Base-by-base conservation (phyloP, 768 basidiomycete species). In the Brasilioporus rufonigricans region DNA sequence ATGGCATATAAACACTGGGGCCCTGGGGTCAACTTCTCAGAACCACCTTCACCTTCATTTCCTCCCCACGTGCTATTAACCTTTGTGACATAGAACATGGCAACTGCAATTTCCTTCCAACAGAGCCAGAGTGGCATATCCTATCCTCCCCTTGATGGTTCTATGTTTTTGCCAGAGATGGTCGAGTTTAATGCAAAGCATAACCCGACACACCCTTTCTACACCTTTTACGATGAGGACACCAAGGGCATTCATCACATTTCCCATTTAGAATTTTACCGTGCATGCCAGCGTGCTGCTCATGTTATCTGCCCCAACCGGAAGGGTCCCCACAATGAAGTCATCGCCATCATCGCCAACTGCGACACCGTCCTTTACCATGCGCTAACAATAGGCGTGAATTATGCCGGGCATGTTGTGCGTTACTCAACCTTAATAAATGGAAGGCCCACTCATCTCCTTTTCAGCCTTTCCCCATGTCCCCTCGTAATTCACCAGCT, bases 351-450 rank as follows among this genome's bases (percentile, higher is more conserved):
- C 8, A 63, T 78, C 9, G 71, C 71, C 5, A 65, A 71, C 9
- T 63, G 72, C 0, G 78, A 78, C 38, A 69, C 69, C 11, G 53
- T 81, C 4, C 64, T 78, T 29, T 80, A 78, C 49, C 76, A 79
- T 7, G 69, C 78, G 0, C 52, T 78, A 8, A 60, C 71, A 9
- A 55, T 75, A 11, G 80, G 79, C 0, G 39, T 58, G 1, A 71
- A 44, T 3, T 52, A 32, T 51, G 33, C 50, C 2, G 50, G 50
- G 2, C 33, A 21, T 19, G 29, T 44, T 6, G 51, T 52, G 14
- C 26, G 43, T 52, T n/a, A n/a, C n/a, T n/a, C n/a, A n/a, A n/a
- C 29, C 33, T 11, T 14, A 11, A 4, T 14, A 13, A 14, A 10
- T 14, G 33, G 11, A 13, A 11, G 33, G 16, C 16, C 16, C 16